A percentile compares a stretch with the other conserved stretches of the same genome.
phyloP scores from a whole-genome alignment of 2,329 filamentous ascomycete species.

The Arthrinium phaeospermum region DNA sequence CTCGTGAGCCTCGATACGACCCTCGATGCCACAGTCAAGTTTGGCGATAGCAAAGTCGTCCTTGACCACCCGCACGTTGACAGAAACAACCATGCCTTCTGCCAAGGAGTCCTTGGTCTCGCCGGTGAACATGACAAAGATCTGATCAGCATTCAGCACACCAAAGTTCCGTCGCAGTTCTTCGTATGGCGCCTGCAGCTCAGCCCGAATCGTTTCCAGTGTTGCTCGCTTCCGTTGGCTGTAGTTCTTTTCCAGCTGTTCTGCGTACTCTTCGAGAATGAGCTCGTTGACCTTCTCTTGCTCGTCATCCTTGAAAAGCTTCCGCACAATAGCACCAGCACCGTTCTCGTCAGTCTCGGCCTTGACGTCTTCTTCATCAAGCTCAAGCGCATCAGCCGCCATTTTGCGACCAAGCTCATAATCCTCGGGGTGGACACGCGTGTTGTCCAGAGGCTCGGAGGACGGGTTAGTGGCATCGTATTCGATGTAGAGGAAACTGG shows the following conservation, averaged over 20 bases:
- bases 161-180: slow-evolving; percentile 85
- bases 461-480: slow-evolving; percentile 83
- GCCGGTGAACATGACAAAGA: slow-evolving; percentile 96
- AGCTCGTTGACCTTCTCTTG: slow-evolving; percentile 96
- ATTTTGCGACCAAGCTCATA: slow-evolving; percentile 98
- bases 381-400: slow-evolving; percentile 92
- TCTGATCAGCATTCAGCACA: slow-evolving; percentile 72
- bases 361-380: slow-evolving; percentile 98
- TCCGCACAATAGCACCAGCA: slow-evolving; percentile 86
- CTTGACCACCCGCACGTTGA: slow-evolving; percentile 86
- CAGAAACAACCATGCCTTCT: slow-evolving; percentile 91
- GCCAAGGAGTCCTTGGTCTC: slow-evolving; percentile 84
- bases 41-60: slow-evolving; percentile 93
- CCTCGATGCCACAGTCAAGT: slow-evolving; percentile 93
- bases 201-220: slow-evolving; percentile 92
- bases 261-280: slow-evolving; percentile 94
- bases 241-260: slow-evolving; percentile 91
- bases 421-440: slow-evolving; percentile 96
- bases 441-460: slow-evolving; percentile 94
- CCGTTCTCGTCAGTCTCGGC: slow-evolving; percentile 91
- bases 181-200: slow-evolving; percentile 91
- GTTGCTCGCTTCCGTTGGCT: slow-evolving; percentile 95
- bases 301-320: slow-evolving; percentile 92
- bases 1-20: slow-evolving; percentile 81
- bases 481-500: slow-evolving; percentile 90